phyloP scores from a whole-genome alignment of 1,139 yeast species.

The Suzukiozyma palmioleophila region DNA sequence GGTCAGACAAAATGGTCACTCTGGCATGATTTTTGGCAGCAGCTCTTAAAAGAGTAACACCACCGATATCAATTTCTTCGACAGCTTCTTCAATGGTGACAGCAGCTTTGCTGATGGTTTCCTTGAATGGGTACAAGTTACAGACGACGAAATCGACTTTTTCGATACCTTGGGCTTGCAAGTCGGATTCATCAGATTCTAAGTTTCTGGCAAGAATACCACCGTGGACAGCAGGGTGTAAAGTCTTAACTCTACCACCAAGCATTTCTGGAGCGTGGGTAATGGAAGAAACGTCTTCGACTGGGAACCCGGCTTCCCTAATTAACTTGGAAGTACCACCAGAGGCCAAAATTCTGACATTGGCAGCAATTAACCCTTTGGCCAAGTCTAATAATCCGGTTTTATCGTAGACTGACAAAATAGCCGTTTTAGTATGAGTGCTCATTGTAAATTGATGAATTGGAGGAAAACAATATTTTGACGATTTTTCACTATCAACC shows the following conservation, averaged over 20 bases:
- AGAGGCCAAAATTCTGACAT: slow-evolving; percentile 89
- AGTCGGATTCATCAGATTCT: slow-evolving; percentile 85
- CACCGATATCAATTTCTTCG: slow-evolving; percentile 97
- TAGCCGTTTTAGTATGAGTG: slow-evolving; percentile 71
- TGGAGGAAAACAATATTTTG: too few relatives aligned
- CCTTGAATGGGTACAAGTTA: slow-evolving; percentile 96
- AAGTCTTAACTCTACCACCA: slow-evolving; percentile 96
- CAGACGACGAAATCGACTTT: slow-evolving; percentile 96
- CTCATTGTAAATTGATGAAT: slow-evolving; percentile 20
- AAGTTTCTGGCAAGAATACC: slow-evolving; percentile 94
- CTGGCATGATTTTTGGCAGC: slow-evolving; percentile 98
- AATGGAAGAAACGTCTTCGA: slow-evolving; percentile 88
- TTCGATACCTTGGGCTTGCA: slow-evolving; percentile 81
- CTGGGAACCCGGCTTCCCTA: slow-evolving; percentile 97
- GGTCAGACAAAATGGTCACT: slow-evolving; percentile 93
- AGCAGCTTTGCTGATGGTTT: slow-evolving; percentile 90
- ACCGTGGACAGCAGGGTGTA: slow-evolving; percentile 98
- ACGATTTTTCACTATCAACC: not conserved
- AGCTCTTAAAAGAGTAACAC: slow-evolving; percentile 94
- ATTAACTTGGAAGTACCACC: slow-evolving; percentile 96
- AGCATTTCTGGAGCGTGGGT: slow-evolving; percentile 99
- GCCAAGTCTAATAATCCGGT: slow-evolving; percentile 95
- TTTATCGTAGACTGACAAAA: slow-evolving; percentile 93
- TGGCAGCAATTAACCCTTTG: slow-evolving; percentile 83
- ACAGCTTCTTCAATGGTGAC: slow-evolving; percentile 97